Evolutionary conservation across 164 flowering plant genomes (phyloP).

Genomic region (Akebia trifoliata): DNA sequence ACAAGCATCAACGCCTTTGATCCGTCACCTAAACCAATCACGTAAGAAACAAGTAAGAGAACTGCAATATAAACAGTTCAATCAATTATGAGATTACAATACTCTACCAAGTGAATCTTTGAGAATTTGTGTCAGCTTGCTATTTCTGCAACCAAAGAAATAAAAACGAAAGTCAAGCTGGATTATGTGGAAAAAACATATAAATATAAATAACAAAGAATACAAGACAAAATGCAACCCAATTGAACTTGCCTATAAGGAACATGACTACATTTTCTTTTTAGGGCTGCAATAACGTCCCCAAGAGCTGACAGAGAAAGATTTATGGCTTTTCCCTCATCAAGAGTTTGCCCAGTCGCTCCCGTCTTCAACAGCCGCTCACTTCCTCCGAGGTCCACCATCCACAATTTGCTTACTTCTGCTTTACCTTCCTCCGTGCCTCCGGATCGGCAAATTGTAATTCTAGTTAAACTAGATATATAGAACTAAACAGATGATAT

Average conservation of each 20-base stretch:
- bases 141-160: slow-evolving; percentile 55
- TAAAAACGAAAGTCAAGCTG: slow-evolving; percentile 4
- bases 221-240: neutral
- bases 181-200: neutral
- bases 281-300: slow-evolving; percentile 78
- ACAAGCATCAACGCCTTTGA: slow-evolving; percentile 81
- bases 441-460: slow-evolving; percentile 44
- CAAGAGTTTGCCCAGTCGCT: slow-evolving; percentile 74
- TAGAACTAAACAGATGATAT: slow-evolving; percentile 41
- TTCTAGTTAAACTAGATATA: slow-evolving; percentile 66
- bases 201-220: neutral
- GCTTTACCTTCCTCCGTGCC: slow-evolving; percentile 28
- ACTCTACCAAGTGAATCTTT: slow-evolving; percentile 68
- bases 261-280: slow-evolving; percentile 60
- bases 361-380: slow-evolving; percentile 78
- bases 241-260: slow-evolving; percentile 62
- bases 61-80: neutral
- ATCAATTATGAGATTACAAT: slow-evolving; percentile 4
- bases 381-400: slow-evolving; percentile 95
- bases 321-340: slow-evolving; percentile 84
- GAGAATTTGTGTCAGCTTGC: slow-evolving; percentile 83
- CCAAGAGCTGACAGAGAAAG: slow-evolving; percentile 85
- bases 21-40: slow-evolving; percentile 41
- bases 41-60: neutral
- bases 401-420: slow-evolving; percentile 65